Conservation (phyloP, 495 filamentous ascomycete genomes). For the Clavariopsis aquatica region DNA sequence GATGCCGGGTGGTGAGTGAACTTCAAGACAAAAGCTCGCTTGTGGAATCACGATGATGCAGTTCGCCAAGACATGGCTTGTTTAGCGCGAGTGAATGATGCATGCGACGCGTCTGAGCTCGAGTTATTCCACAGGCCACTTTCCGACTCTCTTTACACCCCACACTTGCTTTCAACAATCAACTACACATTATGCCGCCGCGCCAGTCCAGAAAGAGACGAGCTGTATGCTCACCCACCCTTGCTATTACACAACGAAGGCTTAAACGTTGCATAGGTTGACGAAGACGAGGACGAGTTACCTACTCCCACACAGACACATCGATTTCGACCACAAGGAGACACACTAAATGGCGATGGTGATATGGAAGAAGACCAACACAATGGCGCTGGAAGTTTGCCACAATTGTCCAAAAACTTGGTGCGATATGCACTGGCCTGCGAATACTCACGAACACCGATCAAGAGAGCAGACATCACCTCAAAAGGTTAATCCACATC, state of each 20-base stretch:
- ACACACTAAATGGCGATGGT: slow-evolving; percentile 28
- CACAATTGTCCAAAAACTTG: slow-evolving; percentile 81
- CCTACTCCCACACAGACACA: slow-evolving; percentile 16
- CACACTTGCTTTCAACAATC: no score
- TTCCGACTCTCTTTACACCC: background rate
- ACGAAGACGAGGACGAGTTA: slow-evolving; percentile 20
- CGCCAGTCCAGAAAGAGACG: slow-evolving; percentile 27
- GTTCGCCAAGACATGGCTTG: slow-evolving; percentile 1
- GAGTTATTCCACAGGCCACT: background rate
- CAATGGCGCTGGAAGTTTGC: slow-evolving; percentile 49
- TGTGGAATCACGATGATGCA: background rate
- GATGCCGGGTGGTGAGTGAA: background rate
- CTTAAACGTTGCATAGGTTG: slow-evolving; percentile 9
- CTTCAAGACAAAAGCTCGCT: background rate
- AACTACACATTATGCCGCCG: background rate
- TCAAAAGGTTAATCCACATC: no score
- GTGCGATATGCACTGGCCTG: slow-evolving; percentile 86
- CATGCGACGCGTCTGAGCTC: slow-evolving; percentile 4
- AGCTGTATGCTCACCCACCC: slow-evolving; percentile 25
- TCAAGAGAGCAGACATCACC: slow-evolving; percentile 75
- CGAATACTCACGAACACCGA: slow-evolving; percentile 79
- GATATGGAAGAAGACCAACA: slow-evolving; percentile 40
- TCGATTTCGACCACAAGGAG: slow-evolving; percentile 16
- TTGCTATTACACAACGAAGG: background rate
- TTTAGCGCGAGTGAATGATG: no score